A percentile compares a stretch with the other conserved stretches of the same genome.
phyloP scores from a whole-genome alignment of 305 asterid genomes.

The Solanum hybrid region DNA sequence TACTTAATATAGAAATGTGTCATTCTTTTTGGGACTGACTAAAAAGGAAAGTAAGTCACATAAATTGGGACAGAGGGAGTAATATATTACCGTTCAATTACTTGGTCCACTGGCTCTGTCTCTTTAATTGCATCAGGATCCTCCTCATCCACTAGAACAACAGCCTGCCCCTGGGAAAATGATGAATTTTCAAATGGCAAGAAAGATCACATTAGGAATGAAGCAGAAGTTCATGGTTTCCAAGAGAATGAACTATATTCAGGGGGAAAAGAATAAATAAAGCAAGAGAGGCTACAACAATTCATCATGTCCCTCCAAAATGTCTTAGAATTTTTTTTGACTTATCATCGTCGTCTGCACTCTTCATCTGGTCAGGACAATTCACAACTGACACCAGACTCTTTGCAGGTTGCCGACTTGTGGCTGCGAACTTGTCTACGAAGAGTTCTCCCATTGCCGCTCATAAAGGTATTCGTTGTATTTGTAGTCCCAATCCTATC shows the following conservation, averaged over 20 bases:
- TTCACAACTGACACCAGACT: neutral
- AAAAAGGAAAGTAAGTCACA: too few relatives aligned
- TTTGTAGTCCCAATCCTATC: neutral
- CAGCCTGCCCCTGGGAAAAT: constrained; percentile 35
- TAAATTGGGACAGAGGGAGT: too few relatives aligned
- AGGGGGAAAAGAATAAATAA: neutral
- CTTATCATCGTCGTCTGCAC: neutral
- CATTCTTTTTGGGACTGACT: too few relatives aligned
- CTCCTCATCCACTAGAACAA: constrained; percentile 77
- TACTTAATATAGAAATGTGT: too few relatives aligned
- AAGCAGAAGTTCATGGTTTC: neutral
- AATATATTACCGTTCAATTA: constrained; percentile 36
- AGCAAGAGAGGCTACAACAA: neutral
- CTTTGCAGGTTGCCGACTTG: neutral
- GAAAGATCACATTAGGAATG: neutral
- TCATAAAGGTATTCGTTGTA: neutral
- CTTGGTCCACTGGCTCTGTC: constrained; percentile 21
- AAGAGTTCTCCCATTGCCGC: neutral
- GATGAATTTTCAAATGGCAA: neutral
- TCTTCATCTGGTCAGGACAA: neutral
- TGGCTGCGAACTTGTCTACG: neutral
- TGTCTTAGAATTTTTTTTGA: neutral
- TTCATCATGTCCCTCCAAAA: neutral
- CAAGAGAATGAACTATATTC: neutral
- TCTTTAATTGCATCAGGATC: constrained; percentile 39